Conservation (phyloP, 2,329 filamentous ascomycete genomes). For the Cytospora leucostoma region DNA sequence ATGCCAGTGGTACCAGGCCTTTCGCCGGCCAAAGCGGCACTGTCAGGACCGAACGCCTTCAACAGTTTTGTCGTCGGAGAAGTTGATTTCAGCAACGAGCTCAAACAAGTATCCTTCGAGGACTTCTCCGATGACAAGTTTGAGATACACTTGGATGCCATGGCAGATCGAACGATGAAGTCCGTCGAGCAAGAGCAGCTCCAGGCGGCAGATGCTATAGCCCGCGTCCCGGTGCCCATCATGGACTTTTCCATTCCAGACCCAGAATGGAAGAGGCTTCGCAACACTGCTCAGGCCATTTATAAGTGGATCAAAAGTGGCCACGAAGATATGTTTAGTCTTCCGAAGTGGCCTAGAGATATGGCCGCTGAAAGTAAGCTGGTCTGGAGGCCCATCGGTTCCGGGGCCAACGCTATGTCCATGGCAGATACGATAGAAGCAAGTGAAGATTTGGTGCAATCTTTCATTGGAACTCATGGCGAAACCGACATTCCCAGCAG, state of each 20-base stretch:
- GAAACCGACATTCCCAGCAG: constrained; percentile 29
- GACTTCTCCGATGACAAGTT: constrained; percentile 6
- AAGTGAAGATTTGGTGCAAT: constrained; percentile 20
- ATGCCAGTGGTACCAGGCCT: constrained; percentile 30
- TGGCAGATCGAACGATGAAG: constrained; percentile 29
- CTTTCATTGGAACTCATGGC: constrained; percentile 23
- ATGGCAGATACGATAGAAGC: constrained; percentile 30
- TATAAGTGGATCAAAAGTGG: constrained; percentile 31
- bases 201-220: constrained; percentile 33
- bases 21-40: neutral
- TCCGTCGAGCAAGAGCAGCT: constrained; percentile 35
- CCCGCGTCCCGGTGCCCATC: constrained; percentile 34
- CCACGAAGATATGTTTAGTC: constrained; percentile 28
- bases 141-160: constrained; percentile 23
- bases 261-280: constrained; percentile 32
- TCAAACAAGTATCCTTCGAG: neutral
- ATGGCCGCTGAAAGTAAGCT: constrained; percentile 30
- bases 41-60: constrained; percentile 13
- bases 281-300: constrained; percentile 27
- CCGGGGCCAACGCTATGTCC: neutral
- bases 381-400: constrained; percentile 32
- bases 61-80: constrained; percentile 27
- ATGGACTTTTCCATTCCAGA: constrained; percentile 34
- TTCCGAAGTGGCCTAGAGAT: constrained; percentile 32
- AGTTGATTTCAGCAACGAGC: constrained; percentile 16